Percentiles rank a stretch among this genome's conserved stretches.
Evolutionary conservation across 768 basidiomycete species (phyloP).

Genomic region (Phlebiopsis gigantea): DNA sequence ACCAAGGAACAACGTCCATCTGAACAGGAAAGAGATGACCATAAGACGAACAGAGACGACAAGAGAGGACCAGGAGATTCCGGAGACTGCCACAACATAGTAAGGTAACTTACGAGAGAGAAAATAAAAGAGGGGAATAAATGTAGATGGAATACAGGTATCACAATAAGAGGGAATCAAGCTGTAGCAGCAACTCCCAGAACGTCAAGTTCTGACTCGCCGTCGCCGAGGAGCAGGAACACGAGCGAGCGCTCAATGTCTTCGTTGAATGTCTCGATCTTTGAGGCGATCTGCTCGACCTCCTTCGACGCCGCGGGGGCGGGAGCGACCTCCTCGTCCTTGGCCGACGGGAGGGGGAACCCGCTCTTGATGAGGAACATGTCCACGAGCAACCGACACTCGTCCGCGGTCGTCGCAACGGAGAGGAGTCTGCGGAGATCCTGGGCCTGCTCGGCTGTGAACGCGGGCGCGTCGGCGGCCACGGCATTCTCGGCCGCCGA

Average conservation of each 20-base stretch:
- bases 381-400: conserved; percentile 81
- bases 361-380: conserved; percentile 56
- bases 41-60: neutral
- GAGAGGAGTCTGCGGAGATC: conserved; percentile 67
- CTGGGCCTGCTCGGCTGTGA: conserved; percentile 43
- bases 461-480: conserved; percentile 17
- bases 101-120: neutral
- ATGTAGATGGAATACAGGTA: neutral
- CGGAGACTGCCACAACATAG: neutral
- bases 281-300: conserved; percentile 4
- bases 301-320: neutral
- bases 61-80: neutral
- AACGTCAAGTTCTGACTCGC: neutral
- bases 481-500: conserved; percentile 15
- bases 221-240: neutral
- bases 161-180: neutral
- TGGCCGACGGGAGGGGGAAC: neutral
- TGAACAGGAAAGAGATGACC: neutral
- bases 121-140: neutral
- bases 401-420: conserved; percentile 68
- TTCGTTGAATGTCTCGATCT: conserved; percentile 6
- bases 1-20: neutral
- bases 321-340: neutral
- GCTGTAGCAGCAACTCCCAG: neutral
- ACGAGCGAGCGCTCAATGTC: conserved; percentile 13